Evolutionary conservation across 2,329 filamentous ascomycete species (phyloP).

Genomic region (Ophiostoma montium): DNA sequence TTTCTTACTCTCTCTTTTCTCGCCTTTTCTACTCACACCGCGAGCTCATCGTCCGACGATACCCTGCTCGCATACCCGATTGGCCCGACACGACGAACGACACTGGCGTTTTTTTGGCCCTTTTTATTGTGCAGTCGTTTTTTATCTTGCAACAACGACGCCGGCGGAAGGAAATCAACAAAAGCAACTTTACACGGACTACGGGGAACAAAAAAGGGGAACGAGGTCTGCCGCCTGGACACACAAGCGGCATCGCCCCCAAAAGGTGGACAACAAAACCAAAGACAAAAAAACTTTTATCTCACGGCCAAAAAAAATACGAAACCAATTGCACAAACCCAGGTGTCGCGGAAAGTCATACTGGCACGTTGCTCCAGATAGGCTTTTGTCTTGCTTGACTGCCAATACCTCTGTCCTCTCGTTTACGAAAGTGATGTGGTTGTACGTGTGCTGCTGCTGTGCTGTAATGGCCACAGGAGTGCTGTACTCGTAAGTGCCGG

Average conservation of each 20-base stretch:
- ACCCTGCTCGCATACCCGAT: not conserved
- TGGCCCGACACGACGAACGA: not conserved
- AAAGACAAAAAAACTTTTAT: not conserved
- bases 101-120: not conserved
- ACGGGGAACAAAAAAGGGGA: not conserved
- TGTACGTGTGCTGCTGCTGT: too few relatives aligned
- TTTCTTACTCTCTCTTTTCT: not conserved
- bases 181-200: not conserved
- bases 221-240: not conserved
- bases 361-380: slow-evolving; percentile 35
- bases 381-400: slow-evolving; percentile 63
- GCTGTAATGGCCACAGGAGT: too few relatives aligned
- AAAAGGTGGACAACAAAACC: not conserved
- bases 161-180: not conserved
- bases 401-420: slow-evolving; percentile 43
- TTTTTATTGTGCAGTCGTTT: slow-evolving; percentile 5
- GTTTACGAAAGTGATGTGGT: slow-evolving; percentile 14
- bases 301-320: slow-evolving; percentile 9
- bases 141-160: not conserved
- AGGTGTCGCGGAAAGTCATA: slow-evolving; percentile 82
- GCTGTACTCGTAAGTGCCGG: not conserved
- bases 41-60: not conserved
- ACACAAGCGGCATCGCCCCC: not conserved
- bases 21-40: not conserved
- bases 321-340: slow-evolving; percentile 33